phyloP scores from a whole-genome alignment of 2,329 filamentous ascomycete genomes.

The Talaromyces pinophilus region DNA sequence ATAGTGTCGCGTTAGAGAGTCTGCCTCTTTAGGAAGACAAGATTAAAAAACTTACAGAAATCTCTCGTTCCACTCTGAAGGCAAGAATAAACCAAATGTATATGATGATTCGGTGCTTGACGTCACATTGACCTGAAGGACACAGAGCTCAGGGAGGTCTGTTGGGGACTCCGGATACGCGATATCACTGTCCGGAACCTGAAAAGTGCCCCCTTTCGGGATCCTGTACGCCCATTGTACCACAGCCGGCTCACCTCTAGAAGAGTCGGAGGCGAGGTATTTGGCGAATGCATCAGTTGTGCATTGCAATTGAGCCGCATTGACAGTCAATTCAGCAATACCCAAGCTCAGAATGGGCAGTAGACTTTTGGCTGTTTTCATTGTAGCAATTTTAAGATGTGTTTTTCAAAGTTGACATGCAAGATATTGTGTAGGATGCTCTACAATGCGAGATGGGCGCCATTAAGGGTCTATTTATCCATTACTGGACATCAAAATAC shows the following conservation, averaged over 20 bases:
- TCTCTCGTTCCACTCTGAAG: conserved; percentile 7
- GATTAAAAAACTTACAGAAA: neutral
- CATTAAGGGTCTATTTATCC: neutral
- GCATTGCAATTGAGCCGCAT: neutral
- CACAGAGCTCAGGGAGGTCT: conserved; percentile 10
- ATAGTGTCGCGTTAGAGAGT: neutral
- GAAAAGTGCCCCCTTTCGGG: neutral
- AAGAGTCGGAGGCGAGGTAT: neutral
- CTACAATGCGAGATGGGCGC: neutral
- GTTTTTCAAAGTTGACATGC: neutral
- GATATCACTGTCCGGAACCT: conserved; percentile 11
- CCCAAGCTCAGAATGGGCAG: neutral
- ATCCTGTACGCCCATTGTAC: neutral
- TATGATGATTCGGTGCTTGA: conserved; percentile 6
- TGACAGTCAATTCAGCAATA: neutral
- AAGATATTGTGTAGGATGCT: neutral
- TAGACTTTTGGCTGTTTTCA: neutral
- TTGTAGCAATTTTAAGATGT: neutral
- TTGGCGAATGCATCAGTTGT: neutral
- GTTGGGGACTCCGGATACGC: conserved; percentile 12
- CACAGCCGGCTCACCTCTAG: neutral
- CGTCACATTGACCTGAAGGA: conserved; percentile 15
- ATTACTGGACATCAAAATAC: neutral
- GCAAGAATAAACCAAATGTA: conserved; percentile 12
- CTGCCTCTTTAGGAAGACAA: neutral